Percentiles rank a stretch among this genome's conserved stretches.
Evolutionary conservation across 306 rosid genomes (phyloP).

Genomic region (Sphenostylis stenocarpa): DNA sequence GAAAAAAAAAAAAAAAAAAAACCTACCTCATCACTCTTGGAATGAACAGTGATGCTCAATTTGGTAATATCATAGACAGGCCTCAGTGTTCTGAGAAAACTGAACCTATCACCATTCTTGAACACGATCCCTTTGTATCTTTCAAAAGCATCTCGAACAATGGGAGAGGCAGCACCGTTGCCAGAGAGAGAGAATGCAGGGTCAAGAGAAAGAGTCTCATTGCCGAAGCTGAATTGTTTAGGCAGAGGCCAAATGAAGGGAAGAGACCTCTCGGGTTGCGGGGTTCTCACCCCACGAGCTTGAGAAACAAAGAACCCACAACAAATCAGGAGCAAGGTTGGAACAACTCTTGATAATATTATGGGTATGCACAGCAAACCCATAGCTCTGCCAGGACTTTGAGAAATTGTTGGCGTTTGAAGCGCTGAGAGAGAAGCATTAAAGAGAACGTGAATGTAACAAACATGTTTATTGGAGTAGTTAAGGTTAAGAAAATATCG

Average conservation of each 20-base stretch:
- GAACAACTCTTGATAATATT: background rate
- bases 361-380: constrained; percentile 1
- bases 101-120: constrained; percentile 39
- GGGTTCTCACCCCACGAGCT: constrained; percentile 1
- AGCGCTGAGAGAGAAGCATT: background rate
- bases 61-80: constrained; percentile 52
- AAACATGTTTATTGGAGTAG: background rate
- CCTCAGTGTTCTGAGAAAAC: constrained; percentile 35
- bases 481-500: background rate
- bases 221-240: constrained; percentile 60
- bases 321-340: constrained; percentile 29
- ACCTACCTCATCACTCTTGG: constrained; percentile 61
- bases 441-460: background rate
- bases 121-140: constrained; percentile 68
- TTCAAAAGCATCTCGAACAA: constrained; percentile 64
- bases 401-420: background rate
- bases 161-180: constrained; percentile 47
- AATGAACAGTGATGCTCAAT: constrained; percentile 54
- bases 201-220: constrained; percentile 64
- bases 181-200: constrained; percentile 67
- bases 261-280: constrained; percentile 36
- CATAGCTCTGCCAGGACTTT: constrained; percentile 25
- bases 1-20: background rate
- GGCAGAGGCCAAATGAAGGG: constrained; percentile 94
- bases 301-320: constrained; percentile 30